Evolutionary conservation across 1,284 basidiomycete species (phyloP).

Genomic region (Sparassis latifolia): DNA sequence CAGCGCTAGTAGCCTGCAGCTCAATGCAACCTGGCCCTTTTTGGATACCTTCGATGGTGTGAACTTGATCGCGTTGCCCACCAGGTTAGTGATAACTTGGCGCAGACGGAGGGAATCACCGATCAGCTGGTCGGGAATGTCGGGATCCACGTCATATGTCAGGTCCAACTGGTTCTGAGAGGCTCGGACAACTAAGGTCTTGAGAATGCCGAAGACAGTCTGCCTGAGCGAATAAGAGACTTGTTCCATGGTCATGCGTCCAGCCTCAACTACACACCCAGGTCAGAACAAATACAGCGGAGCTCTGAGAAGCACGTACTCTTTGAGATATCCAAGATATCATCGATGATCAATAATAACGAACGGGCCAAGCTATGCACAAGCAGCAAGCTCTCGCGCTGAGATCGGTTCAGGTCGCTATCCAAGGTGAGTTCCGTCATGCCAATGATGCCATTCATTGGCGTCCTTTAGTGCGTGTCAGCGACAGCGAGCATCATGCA

Average conservation of each 20-base stretch:
- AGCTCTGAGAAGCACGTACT: conserved; percentile 47
- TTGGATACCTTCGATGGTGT: conserved; percentile 72
- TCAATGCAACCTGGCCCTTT: conserved; percentile 90
- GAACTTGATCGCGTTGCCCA: conserved; percentile 95
- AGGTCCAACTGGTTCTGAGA: conserved; percentile 97
- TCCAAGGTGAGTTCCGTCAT: conserved; percentile 99
- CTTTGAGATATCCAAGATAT: conserved; percentile 97
- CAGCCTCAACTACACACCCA: conserved; percentile 76
- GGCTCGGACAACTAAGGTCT: conserved; percentile 96
- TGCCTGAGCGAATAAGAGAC: conserved; percentile 97
- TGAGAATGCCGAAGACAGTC: conserved; percentile 96
- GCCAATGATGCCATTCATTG: conserved; percentile 99
- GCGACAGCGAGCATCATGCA: neutral
- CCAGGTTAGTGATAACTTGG: conserved; percentile 93
- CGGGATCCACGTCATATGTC: conserved; percentile 94
- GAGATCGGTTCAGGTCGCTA: conserved; percentile 82
- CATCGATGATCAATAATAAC: conserved; percentile 94
- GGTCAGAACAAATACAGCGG: conserved; percentile 6
- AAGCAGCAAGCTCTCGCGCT: conserved; percentile 92
- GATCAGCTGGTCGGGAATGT: conserved; percentile 95
- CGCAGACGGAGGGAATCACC: conserved; percentile 92
- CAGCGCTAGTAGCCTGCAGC: conserved; percentile 71
- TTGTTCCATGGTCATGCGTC: conserved; percentile 99
- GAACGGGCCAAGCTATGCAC: conserved; percentile 95
- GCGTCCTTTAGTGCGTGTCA: conserved; percentile 53